phyloP scores from a whole-genome alignment of 352 stramenopile species.

The Globisporangium parvum region DNA sequence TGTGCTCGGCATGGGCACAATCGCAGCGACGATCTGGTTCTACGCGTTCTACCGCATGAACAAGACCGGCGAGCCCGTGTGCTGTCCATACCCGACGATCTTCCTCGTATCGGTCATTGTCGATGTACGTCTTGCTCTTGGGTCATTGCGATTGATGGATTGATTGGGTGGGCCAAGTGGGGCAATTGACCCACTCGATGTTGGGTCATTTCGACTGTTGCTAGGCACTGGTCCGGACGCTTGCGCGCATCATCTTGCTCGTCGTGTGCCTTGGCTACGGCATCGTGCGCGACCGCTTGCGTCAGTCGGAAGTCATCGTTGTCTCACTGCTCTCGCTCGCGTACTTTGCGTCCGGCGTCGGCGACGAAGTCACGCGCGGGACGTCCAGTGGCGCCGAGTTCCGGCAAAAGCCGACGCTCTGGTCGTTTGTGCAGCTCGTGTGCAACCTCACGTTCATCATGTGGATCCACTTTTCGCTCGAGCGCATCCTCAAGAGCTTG shows the following conservation, averaged over 20 bases:
- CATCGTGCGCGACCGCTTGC: conserved; percentile 71
- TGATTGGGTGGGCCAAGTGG: not conserved
- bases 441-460: conserved; percentile 89
- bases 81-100: conserved; percentile 82
- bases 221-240: conserved; percentile 71
- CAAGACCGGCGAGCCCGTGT: conserved; percentile 82
- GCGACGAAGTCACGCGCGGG: conserved; percentile 70
- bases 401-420: conserved; percentile 69
- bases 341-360: conserved; percentile 74
- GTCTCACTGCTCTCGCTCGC: conserved; percentile 59
- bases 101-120: conserved; percentile 82
- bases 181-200: not conserved
- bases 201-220: not conserved
- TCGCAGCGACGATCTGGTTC: conserved; percentile 60
- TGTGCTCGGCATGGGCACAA: conserved; percentile 73
- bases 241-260: conserved; percentile 81
- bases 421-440: conserved; percentile 80
- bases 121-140: conserved; percentile 39
- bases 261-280: conserved; percentile 89
- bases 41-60: conserved; percentile 87
- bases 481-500: conserved; percentile 77
- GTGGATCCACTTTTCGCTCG: conserved; percentile 88
- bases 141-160: conserved; percentile 6
- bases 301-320: conserved; percentile 37
- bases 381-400: conserved; percentile 78